A percentile compares a stretch with the other conserved stretches of the same genome.
Evolutionary conservation across 805 yeast species (phyloP).

Genomic region (Ogataea angusta): DNA sequence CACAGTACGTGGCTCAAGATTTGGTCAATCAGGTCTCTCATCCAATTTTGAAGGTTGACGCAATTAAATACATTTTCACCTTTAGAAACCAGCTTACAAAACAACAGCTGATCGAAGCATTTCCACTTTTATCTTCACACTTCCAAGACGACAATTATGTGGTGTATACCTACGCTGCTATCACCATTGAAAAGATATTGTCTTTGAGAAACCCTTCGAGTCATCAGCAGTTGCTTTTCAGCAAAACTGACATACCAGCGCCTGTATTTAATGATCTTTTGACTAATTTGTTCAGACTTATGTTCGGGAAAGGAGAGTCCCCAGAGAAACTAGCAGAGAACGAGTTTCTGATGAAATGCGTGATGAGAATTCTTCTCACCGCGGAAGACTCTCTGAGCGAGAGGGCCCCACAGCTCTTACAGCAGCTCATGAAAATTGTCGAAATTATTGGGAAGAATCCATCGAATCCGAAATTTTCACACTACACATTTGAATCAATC

Average conservation of each 20-base stretch:
- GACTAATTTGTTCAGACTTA: conserved; percentile 61
- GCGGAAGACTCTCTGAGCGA: conserved; percentile 61
- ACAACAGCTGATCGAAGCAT: conserved; percentile 70
- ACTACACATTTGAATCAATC: conserved; percentile 84
- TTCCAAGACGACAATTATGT: conserved; percentile 67
- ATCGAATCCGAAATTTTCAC: conserved; percentile 90
- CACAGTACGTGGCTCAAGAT: conserved; percentile 78
- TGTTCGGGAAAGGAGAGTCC: conserved; percentile 53
- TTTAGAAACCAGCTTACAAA: conserved; percentile 93
- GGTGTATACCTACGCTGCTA: conserved; percentile 89
- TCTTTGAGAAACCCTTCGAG: conserved; percentile 66
- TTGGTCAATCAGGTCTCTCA: conserved; percentile 55
- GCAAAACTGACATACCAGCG: conserved; percentile 67
- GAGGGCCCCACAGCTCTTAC: conserved; percentile 46
- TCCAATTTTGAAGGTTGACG: conserved; percentile 85
- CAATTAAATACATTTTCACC: conserved; percentile 83
- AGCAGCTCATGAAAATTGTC: conserved; percentile 68
- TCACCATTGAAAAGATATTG: conserved; percentile 84
- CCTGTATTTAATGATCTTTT: conserved; percentile 57
- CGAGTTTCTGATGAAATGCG: conserved; percentile 85
- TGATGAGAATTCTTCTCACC: conserved; percentile 76
- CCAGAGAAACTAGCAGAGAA: conserved; percentile 95
- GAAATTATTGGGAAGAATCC: conserved; percentile 80
- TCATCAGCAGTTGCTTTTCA: conserved; percentile 58
- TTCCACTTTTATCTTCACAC: conserved; percentile 75